phyloP scores from a whole-genome alignment of 2,329 filamentous ascomycete species.

The Cytospora chrysosperma region DNA sequence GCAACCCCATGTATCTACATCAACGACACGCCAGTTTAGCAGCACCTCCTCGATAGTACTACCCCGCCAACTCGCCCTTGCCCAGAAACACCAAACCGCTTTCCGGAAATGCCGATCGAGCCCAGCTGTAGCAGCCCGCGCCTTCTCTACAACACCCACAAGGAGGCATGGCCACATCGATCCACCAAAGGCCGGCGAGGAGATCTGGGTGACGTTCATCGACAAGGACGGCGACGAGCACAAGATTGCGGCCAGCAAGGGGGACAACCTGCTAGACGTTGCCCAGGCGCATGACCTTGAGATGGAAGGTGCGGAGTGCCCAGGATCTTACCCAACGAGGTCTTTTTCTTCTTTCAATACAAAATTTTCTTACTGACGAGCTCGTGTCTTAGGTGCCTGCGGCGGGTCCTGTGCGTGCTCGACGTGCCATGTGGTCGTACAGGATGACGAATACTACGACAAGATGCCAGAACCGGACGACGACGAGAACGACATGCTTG shows the following conservation, averaged over 20 bases:
- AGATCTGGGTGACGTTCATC: slow-evolving; percentile 90
- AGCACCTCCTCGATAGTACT: background rate
- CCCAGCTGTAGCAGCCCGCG: slow-evolving; percentile 15
- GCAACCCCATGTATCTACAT: slow-evolving; percentile 1
- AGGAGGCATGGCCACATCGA: slow-evolving; percentile 75
- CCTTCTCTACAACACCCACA: slow-evolving; percentile 60
- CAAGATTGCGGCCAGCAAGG: slow-evolving; percentile 76
- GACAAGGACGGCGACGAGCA: slow-evolving; percentile 81
- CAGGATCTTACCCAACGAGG: slow-evolving; percentile 35
- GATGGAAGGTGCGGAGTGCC: slow-evolving; percentile 71
- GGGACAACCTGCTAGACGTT: slow-evolving; percentile 93
- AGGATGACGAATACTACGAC: slow-evolving; percentile 71
- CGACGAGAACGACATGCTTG: slow-evolving; percentile 83
- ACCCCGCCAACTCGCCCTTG: slow-evolving; percentile 1
- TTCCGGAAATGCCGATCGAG: background rate
- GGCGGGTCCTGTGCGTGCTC: slow-evolving; percentile 92
- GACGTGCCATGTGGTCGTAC: slow-evolving; percentile 87
- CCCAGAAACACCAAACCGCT: background rate
- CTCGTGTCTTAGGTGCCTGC: slow-evolving; percentile 61
- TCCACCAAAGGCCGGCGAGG: slow-evolving; percentile 85
- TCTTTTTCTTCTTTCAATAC: background rate
- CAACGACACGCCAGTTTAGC: slow-evolving; percentile 2
- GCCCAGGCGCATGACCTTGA: slow-evolving; percentile 93
- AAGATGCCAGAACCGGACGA: slow-evolving; percentile 72
- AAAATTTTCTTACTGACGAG: background rate